phyloP scores from a whole-genome alignment of 2,329 filamentous ascomycete species.

The Chaetomium sp. region DNA sequence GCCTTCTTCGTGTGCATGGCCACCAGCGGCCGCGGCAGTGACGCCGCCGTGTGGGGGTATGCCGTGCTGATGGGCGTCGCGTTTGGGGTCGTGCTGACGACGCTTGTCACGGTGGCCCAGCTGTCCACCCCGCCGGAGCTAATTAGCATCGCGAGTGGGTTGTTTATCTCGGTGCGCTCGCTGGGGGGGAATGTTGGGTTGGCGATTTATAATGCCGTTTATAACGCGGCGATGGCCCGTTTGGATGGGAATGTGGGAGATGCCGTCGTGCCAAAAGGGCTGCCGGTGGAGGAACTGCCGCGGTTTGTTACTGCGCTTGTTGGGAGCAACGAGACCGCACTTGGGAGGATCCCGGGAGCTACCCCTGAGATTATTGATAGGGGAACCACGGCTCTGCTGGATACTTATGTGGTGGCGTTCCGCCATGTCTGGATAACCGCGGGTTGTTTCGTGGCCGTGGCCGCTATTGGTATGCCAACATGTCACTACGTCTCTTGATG shows the following conservation, averaged over 20 bases:
- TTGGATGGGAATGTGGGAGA: slow-evolving; percentile 39
- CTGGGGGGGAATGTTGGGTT: slow-evolving; percentile 54
- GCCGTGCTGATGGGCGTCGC: slow-evolving; percentile 37
- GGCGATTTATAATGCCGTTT: slow-evolving; percentile 44
- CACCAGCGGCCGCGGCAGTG: slow-evolving; percentile 35
- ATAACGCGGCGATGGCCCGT: slow-evolving; percentile 35
- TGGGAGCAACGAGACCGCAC: slow-evolving; percentile 35
- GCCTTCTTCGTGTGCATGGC: slow-evolving; percentile 44
- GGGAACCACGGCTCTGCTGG: slow-evolving; percentile 34
- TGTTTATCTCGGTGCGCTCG: slow-evolving; percentile 44
- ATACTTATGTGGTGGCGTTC: slow-evolving; percentile 40
- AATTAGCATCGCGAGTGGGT: slow-evolving; percentile 38
- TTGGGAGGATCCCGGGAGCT: slow-evolving; percentile 37
- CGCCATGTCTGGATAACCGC: slow-evolving; percentile 41
- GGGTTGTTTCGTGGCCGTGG: slow-evolving; percentile 38
- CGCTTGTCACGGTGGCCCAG: slow-evolving; percentile 44
- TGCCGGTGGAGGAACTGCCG: slow-evolving; percentile 33
- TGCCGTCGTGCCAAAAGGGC: slow-evolving; percentile 38
- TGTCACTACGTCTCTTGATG: neutral
- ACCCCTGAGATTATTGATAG: slow-evolving; percentile 38
- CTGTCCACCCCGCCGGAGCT: slow-evolving; percentile 39
- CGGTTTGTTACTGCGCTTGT: slow-evolving; percentile 38
- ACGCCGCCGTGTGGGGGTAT: slow-evolving; percentile 41
- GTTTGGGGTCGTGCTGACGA: slow-evolving; percentile 42
- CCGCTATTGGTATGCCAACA: slow-evolving; percentile 35